A percentile compares a stretch with the other conserved stretches of the same genome.
Conservation (phyloP, 2,329 filamentous ascomycete species). For the Colletotrichum horii region DNA sequence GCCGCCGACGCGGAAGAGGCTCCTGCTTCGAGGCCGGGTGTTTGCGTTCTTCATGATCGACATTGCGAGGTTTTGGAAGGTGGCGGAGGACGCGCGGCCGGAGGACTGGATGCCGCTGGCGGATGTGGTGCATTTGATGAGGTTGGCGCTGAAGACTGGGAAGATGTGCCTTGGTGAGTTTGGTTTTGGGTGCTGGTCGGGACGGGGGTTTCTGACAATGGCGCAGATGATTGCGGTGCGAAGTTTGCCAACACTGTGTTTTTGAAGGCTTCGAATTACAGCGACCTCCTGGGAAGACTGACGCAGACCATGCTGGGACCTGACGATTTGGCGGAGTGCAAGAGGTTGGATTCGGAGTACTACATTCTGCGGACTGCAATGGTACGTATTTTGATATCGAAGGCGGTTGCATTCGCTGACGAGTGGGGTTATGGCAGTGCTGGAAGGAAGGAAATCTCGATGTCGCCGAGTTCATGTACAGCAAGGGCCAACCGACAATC, state of each 20-base stretch:
- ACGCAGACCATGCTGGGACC: slow-evolving; percentile 26
- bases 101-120: slow-evolving; percentile 18
- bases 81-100: slow-evolving; percentile 10
- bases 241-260: slow-evolving; percentile 66
- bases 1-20: slow-evolving; percentile 27
- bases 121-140: slow-evolving; percentile 63
- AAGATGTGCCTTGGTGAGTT: slow-evolving; percentile 65
- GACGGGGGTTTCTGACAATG: slow-evolving; percentile 5
- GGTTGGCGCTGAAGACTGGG: slow-evolving; percentile 70
- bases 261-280: slow-evolving; percentile 66
- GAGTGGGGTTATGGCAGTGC: slow-evolving; percentile 51
- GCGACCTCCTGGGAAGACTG: slow-evolving; percentile 41
- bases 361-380: slow-evolving; percentile 69
- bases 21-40: slow-evolving; percentile 47
- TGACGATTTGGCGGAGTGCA: slow-evolving; percentile 34
- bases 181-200: not conserved
- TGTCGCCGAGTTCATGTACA: slow-evolving; percentile 79
- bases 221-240: slow-evolving; percentile 55
- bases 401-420: not conserved
- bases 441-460: slow-evolving; percentile 78
- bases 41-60: slow-evolving; percentile 74
- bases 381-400: slow-evolving; percentile 47
- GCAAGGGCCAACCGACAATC: slow-evolving; percentile 54
- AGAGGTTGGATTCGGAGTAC: slow-evolving; percentile 63
- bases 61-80: slow-evolving; percentile 46